Conservation (phyloP, 2,329 filamentous ascomycete genomes). For the Fusarium brachygibbosum region DNA sequence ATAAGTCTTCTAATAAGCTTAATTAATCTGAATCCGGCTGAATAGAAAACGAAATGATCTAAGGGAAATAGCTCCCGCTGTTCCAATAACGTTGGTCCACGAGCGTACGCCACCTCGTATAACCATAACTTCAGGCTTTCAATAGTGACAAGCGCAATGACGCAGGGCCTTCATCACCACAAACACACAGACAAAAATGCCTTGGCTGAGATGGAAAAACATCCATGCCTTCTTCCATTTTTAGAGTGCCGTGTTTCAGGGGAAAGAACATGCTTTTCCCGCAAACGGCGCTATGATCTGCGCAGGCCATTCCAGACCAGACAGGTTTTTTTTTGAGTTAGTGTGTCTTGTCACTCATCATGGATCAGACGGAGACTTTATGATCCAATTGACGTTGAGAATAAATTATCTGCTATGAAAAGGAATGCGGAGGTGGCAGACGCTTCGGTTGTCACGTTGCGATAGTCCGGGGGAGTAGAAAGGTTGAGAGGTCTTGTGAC, state of each 20-base stretch:
- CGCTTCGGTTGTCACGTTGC: neutral
- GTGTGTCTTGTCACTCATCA: neutral
- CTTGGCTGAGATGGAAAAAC: neutral
- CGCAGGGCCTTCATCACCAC: slow-evolving; percentile 3
- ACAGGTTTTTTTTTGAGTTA: neutral
- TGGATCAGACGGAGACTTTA: neutral
- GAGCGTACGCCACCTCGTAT: slow-evolving; percentile 39
- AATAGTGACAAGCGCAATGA: slow-evolving; percentile 18
- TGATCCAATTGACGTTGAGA: neutral
- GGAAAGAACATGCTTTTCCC: neutral
- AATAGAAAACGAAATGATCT: neutral
- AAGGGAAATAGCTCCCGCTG: slow-evolving; percentile 4
- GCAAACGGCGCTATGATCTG: slow-evolving; percentile 1
- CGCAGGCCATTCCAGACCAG: neutral
- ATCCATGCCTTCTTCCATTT: neutral
- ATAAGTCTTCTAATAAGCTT: slow-evolving; percentile 18
- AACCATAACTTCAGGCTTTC: neutral
- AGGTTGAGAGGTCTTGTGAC: neutral
- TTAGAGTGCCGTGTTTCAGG: neutral
- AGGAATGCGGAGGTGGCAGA: neutral
- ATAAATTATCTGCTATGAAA: neutral
- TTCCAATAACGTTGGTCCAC: slow-evolving; percentile 5
- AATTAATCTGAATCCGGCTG: slow-evolving; percentile 1
- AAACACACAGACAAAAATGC: neutral
- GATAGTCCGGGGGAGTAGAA: neutral